Evolutionary conservation across 2,329 filamentous ascomycete genomes (phyloP), one percentile per base, ranked within the genome.

Genomic region (Epichloe sp.): DNA sequence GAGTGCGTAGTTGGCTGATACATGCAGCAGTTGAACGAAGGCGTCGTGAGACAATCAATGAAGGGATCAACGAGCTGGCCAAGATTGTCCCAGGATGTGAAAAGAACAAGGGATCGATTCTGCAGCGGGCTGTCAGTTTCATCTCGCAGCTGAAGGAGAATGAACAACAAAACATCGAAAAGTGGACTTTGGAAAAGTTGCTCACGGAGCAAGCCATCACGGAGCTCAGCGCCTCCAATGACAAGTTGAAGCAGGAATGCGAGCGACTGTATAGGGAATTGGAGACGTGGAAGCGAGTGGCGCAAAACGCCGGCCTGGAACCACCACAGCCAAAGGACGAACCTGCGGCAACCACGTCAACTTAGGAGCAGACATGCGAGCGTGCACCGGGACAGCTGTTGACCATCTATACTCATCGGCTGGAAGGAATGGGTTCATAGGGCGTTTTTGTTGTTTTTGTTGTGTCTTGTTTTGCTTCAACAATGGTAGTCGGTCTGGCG

Each of bases 51-150:
- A 96, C 93, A 0, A 98, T 98, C 66, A 98, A 98, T 58, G 93
- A 98, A 69, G 93, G 93, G 47, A 98, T 98, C 60, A 97, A 96
- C 63, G 93, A 97, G 68, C 80, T 98, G 34, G 88, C 91, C 58
- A 97, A 96, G 72, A 95, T 98, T 58, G 93, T 98, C 0, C 93
- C 93, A 0, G 89, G 89, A 14, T 96, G 91, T 62, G 93, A 98
- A 70, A 98, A 97, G 76, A 97, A 98, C 74, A 98, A 98, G 70
- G 93, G 93, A 0, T 94, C 89, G 2, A 97, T 98, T 57, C 74
- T 98, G 38, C 87, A 94, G 64, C 87, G 91, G 36, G 89, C 93
- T 0, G 91, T 96, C 10, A 83, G 88, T 56, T 97, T 95, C 71
- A 97, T 98, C 64, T 86, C 83, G 11, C 89, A 96, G 63, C 78